Evolutionary conservation across 1,284 basidiomycete genomes (phyloP), one percentile per base, ranked within the genome.

Genomic region (Fomitopsis palustris): DNA sequence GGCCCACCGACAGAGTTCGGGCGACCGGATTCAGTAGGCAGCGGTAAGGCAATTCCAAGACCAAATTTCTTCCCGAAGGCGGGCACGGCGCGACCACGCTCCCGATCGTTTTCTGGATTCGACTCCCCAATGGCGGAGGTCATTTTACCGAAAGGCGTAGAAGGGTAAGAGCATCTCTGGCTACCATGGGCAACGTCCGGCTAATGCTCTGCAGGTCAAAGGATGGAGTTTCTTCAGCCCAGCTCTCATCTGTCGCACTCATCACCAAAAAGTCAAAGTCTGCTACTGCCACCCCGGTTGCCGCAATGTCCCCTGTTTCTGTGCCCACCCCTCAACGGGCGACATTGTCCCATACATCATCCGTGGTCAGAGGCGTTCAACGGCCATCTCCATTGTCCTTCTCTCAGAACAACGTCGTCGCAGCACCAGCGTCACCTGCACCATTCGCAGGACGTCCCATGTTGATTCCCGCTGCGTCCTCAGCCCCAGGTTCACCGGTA

Each of bases 101-200:
- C 88, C 21, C 74, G 87, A 64, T 90, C 88, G 59, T 92, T 92
- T 67, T 91, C 88, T 23, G 85, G 81, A 1, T 86, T 90, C 67
- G 81, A 83, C 62, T 74, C 77, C 19, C 61, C 72, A 16, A 66
- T 64, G 7, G 61, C 72, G 14, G 73, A 77, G 53, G 67, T 72
- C 4, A 58, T 67, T 16, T 56, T 73, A 14, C 69, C 73, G 41
- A 59, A 73, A 23, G 70, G 74, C n/a, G n/a, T n/a, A 54, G 61
- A 68, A 59, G 78, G 77, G 82, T 81, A 56, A 59, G 74, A 68
- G 33, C 55, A 41, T 17, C 27, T 8, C 16, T 57, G 23, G 4
- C 16, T 43, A 8, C 38, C 14, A 42, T 14, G 16, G 17, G 38
- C 41, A 38, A 42, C 19, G 25, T 10, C n/a, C 17, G 31, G 39